Evolutionary conservation across 805 yeast genomes (phyloP).

Genomic region (Candida multigemmis): DNA sequence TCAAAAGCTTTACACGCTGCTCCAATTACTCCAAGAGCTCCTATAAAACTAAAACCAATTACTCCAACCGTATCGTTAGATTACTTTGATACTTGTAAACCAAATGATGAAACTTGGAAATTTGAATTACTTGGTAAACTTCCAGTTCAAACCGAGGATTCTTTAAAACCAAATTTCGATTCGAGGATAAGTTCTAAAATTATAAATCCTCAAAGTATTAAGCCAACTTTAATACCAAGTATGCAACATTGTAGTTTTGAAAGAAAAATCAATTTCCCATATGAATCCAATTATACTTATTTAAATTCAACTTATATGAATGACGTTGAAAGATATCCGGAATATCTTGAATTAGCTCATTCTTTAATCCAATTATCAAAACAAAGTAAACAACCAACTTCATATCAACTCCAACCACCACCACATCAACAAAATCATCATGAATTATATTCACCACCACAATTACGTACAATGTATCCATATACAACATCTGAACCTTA

Average conservation of each 20-base stretch:
- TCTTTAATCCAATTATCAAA: conserved; percentile 27
- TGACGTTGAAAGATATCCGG: conserved; percentile 41
- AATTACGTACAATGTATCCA: conserved; percentile 3
- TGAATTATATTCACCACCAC: conserved; percentile 5
- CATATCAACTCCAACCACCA: conserved; percentile 4
- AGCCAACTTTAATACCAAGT: too few relatives aligned
- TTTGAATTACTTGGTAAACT: conserved; percentile 19
- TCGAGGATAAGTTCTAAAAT: conserved; percentile 24
- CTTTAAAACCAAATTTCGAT: conserved; percentile 25
- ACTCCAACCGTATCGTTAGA: conserved; percentile 35
- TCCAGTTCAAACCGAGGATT: conserved; percentile 1
- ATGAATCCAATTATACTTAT: conserved; percentile 43
- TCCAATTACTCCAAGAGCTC: conserved; percentile 8
- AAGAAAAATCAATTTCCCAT: conserved; percentile 41
- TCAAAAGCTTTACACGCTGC: conserved; percentile 20
- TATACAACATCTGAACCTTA: conserved; percentile 2
- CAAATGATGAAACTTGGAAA: conserved; percentile 36
- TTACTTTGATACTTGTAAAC: conserved; percentile 36
- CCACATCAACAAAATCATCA: conserved; percentile 6
- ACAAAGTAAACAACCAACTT: conserved; percentile 3
- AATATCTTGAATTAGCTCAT: conserved; percentile 38
- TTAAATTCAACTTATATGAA: conserved; percentile 38
- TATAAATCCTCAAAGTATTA: conserved; percentile 8
- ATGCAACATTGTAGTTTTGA: conserved; percentile 10
- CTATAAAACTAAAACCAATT: conserved; percentile 18